Percentiles rank a stretch among this genome's conserved stretches.
Evolutionary conservation across 176 grass and related monocot genomes (phyloP).

Genomic region (Eragrostis nindensis): DNA sequence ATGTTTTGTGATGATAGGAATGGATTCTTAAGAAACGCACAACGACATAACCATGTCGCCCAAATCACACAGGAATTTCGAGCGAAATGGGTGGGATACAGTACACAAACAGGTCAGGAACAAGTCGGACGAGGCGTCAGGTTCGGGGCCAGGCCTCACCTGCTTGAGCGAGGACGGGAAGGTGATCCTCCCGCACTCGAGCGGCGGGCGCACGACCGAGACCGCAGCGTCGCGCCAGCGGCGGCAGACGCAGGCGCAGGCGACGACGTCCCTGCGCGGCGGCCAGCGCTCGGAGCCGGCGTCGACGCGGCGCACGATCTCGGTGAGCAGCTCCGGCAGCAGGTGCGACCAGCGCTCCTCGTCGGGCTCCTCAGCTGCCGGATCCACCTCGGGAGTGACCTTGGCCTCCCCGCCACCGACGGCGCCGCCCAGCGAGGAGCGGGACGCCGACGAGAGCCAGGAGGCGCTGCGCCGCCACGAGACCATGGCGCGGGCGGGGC

Average conservation of each 20-base stretch:
- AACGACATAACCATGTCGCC: neutral
- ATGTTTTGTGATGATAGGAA: neutral
- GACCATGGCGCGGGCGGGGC: neutral
- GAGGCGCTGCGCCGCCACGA: constrained; percentile 64
- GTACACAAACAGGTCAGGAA: constrained; percentile 25
- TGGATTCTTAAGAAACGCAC: neutral
- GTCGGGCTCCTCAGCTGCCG: constrained; percentile 42
- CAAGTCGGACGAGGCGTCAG: no score
- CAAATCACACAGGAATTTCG: neutral
- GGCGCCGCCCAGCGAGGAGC: constrained; percentile 44
- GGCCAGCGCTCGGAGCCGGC: constrained; percentile 83
- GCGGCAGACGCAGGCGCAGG: constrained; percentile 81
- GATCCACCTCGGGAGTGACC: constrained; percentile 50
- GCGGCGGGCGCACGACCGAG: constrained; percentile 61
- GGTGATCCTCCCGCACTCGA: constrained; percentile 85
- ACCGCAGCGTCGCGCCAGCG: constrained; percentile 67
- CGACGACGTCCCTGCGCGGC: constrained; percentile 71
- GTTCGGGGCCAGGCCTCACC: constrained; percentile 38
- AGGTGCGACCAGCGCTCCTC: constrained; percentile 76
- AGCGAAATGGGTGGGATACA: neutral
- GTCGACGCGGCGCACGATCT: constrained; percentile 80
- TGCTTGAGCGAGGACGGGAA: constrained; percentile 92
- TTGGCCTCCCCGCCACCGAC: constrained; percentile 48
- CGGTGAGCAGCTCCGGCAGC: constrained; percentile 76
- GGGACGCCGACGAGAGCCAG: constrained; percentile 52